Base-by-base conservation (phyloP, 1,139 yeast species). In the Suhomyces panamericanus region DNA sequence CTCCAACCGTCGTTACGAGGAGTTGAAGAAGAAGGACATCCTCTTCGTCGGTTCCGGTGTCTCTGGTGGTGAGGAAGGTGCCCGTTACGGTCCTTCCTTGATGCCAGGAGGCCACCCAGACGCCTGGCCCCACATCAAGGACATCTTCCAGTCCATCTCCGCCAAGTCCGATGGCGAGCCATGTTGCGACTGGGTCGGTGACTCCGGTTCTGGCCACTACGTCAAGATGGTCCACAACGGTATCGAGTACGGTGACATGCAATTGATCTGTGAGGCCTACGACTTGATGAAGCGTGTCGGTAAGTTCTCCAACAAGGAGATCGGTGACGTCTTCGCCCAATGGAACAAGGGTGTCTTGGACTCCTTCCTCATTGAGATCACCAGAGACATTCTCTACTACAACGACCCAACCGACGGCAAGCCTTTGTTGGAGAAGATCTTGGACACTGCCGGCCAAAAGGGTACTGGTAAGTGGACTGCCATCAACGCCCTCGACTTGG, bases 381-480 rank as follows among this genome's bases (percentile, higher is more conserved):
- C 99, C 57, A 88, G 95, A 70, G 97, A 93, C 67, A 90, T 93
- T 62, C 78, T 93, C 69, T 84, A 87, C 70, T 89, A 70, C 80
- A 78, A 86, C 64, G 89, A 86, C 66, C 95, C 88, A 61, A 79
- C 78, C 50, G 97, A 91, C 63, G 95, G 96, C 58, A 81, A 82
- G 58, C 96, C 98, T 63, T 77, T 93, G 60, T 95, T 93, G 56
- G 98, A 93, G 78, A 93, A 93, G 81, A 91, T 93, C 67, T 77
- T 90, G 73, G 99, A 93, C 73, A 70, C 88, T 60, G 99, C 99
- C 59, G 99, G 99, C 63, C 99, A 93, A 80, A 93, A 93, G 82
- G 99, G 99, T 82, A 93, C 99, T 58, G 99, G 99, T 78, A 93
- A 93, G 80, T 93, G 99, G 99, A 93, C 98, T 59, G 98, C 98